phyloP scores from a whole-genome alignment of 495 filamentous ascomycete genomes.

The Letharia columbiana region DNA sequence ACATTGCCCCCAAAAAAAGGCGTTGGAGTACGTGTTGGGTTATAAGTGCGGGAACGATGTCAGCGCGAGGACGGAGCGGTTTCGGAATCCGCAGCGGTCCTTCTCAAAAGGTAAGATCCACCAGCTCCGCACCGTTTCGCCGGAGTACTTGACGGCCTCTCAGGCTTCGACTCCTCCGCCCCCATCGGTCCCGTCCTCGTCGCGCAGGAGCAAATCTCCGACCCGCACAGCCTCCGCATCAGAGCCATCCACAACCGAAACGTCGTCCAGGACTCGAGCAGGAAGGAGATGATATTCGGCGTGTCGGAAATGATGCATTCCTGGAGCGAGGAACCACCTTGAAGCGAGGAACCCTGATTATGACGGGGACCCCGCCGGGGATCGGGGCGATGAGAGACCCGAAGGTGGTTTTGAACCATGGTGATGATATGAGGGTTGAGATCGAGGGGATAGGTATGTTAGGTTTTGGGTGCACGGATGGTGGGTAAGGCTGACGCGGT shows the following conservation, averaged over 20 bases:
- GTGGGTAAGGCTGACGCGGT: neutral
- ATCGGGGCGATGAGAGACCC: conserved; percentile 48
- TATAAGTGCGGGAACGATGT: conserved; percentile 39
- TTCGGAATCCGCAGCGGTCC: conserved; percentile 33
- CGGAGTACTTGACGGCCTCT: neutral
- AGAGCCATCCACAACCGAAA: conserved; percentile 47
- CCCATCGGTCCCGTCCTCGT: conserved; percentile 35
- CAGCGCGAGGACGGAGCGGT: conserved; percentile 32
- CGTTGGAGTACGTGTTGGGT: conserved; percentile 37
- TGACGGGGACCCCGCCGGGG: conserved; percentile 58
- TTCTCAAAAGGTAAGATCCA: conserved; percentile 35
- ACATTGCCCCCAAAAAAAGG: conserved; percentile 35
- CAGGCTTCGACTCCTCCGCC: conserved; percentile 13
- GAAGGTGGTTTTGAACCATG: conserved; percentile 47
- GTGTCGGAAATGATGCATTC: conserved; percentile 65
- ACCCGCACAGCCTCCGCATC: conserved; percentile 30
- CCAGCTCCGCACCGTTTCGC: neutral
- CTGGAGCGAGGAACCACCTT: conserved; percentile 67
- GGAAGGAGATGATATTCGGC: conserved; percentile 70
- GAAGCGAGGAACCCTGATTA: conserved; percentile 68
- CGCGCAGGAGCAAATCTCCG: conserved; percentile 28
- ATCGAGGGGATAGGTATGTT: conserved; percentile 35
- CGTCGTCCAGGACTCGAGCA: conserved; percentile 62
- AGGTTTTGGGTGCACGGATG: conserved; percentile 26
- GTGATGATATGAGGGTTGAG: conserved; percentile 53